Base-by-base conservation (phyloP, 371 early-diverging fungal genomes). In the Rhizopus arrhizus region DNA sequence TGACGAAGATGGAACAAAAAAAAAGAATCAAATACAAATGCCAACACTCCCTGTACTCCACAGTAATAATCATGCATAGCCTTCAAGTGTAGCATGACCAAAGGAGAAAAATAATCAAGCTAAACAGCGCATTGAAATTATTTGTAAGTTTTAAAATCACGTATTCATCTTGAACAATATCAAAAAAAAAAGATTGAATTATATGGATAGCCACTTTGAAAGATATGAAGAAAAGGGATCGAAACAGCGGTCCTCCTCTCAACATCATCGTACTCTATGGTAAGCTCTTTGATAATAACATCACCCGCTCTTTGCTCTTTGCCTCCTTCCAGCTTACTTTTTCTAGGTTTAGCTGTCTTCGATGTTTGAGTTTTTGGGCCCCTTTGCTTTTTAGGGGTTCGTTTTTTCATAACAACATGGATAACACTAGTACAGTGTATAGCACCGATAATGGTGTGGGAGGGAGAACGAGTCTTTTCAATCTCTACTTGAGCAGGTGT, bases 1-100 rank as follows among this genome's bases (percentile, higher is more conserved):
- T 80, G 67, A 74, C 68, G 3, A 80, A 68, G 53, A 72, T 75
- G 74, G 70, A 73, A 31, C 77, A 77, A 22, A 22, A 22, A 22
- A 22, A 22, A 22, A 22, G 22, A 22, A 2, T 22, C 22, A 22
- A 22, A 22, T 22, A 45, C 81, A 77, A 41, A 78, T 77, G 41
- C 69, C 70, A 50, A 40, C 61, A 0, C 32, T 57, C 6, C 62
- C 65, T 45, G 65, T 75, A 13, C 40, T 74, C 16, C 72, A 70
- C n/a, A 66, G 65, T 9, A 62, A 52, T 10, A 55, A 43, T 10
- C 62, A 65, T 49, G 65, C 73, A 13, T 74, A 70, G 75, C 78
- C 81, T 0, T 73, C 74, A 2, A 77, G 81, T 41, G 68, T 78
- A 22, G 77, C 74, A 32, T 53, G 33, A 33, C 6, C 5, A 13